Percentiles rank a stretch among this genome's conserved stretches.
Conservation (phyloP, 805 yeast genomes). For the Ascoidea rubescens region DNA sequence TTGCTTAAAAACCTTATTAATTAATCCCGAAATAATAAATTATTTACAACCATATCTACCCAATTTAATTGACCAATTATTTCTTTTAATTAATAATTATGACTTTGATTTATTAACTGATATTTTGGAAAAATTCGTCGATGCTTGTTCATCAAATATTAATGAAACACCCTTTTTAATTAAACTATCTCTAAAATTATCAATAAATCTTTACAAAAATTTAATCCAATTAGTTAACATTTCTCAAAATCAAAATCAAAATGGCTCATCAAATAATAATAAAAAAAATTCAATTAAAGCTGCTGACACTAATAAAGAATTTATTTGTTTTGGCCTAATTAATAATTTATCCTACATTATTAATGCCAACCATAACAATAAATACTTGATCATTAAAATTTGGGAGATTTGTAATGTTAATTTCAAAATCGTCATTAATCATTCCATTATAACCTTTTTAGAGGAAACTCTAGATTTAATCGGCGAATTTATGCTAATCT, state of each 20-base stretch:
- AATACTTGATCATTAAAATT: slow-evolving; percentile 20
- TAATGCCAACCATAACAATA: slow-evolving; percentile 27
- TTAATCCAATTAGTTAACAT: slow-evolving; percentile 46
- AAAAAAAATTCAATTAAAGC: slow-evolving; percentile 18
- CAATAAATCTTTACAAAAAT: slow-evolving; percentile 43
- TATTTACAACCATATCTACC: slow-evolving; percentile 64
- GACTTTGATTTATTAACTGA: slow-evolving; percentile 78
- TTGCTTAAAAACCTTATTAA: slow-evolving; percentile 69
- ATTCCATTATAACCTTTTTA: slow-evolving; percentile 46
- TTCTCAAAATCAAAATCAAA: slow-evolving; percentile 16
- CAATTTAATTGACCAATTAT: slow-evolving; percentile 65
- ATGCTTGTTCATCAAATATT: slow-evolving; percentile 70
- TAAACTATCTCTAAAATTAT: slow-evolving; percentile 45
- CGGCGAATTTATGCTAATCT: slow-evolving; percentile 33
- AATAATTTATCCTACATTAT: slow-evolving; percentile 66
- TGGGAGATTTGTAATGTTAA: slow-evolving; percentile 23
- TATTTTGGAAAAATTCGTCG: slow-evolving; percentile 95
- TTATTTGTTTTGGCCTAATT: slow-evolving; percentile 53
- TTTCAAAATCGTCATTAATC: slow-evolving; percentile 40
- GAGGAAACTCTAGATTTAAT: slow-evolving; percentile 49
- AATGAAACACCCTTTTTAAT: slow-evolving; percentile 62
- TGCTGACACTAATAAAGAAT: slow-evolving; percentile 45
- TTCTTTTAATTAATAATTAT: slow-evolving; percentile 62
- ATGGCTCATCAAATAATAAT: slow-evolving; percentile 22
- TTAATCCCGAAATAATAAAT: slow-evolving; percentile 53